A percentile compares a stretch with the other conserved stretches of the same genome.
phyloP scores from a whole-genome alignment of 768 basidiomycete genomes.

The Mycena sanguinolenta region DNA sequence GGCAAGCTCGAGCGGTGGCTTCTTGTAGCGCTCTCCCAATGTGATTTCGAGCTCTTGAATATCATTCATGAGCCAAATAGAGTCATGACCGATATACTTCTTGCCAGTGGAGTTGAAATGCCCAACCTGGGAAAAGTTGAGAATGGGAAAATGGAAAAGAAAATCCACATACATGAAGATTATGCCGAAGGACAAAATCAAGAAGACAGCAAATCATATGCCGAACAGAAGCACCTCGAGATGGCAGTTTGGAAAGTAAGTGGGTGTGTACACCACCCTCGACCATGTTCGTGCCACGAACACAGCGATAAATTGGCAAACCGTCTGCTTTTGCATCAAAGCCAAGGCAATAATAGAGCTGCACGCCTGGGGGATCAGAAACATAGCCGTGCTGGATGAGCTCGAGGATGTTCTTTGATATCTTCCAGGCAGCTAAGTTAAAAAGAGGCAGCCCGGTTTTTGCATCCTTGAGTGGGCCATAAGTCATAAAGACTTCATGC shows the following conservation, averaged over 20 bases:
- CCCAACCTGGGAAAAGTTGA: no score
- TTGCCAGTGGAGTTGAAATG: no score
- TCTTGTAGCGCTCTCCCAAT: no score
- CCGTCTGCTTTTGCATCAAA: constrained; percentile 37
- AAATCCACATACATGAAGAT: constrained; percentile 33
- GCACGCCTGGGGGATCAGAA: constrained; percentile 49
- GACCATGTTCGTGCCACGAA: constrained; percentile 48
- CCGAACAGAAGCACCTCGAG: constrained; percentile 39
- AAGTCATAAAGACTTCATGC: constrained; percentile 32
- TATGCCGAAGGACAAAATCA: constrained; percentile 43
- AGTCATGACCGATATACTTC: no score
- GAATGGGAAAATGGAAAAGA: no score
- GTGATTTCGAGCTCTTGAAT: no score
- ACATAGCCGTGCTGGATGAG: constrained; percentile 40
- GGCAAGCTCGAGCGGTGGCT: no score
- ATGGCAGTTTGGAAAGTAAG: constrained; percentile 40
- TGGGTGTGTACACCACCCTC: constrained; percentile 54
- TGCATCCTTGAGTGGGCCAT: constrained; percentile 42
- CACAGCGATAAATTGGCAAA: constrained; percentile 47
- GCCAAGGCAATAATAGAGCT: constrained; percentile 38
- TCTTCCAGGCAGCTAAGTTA: constrained; percentile 24
- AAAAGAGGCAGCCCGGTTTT: constrained; percentile 34
- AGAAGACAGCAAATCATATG: constrained; percentile 40
- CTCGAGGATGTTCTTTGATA: constrained; percentile 38
- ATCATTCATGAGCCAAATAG: no score